Conservation (phyloP, 148 eudicot genomes). For the Diospyros lotus region DNA sequence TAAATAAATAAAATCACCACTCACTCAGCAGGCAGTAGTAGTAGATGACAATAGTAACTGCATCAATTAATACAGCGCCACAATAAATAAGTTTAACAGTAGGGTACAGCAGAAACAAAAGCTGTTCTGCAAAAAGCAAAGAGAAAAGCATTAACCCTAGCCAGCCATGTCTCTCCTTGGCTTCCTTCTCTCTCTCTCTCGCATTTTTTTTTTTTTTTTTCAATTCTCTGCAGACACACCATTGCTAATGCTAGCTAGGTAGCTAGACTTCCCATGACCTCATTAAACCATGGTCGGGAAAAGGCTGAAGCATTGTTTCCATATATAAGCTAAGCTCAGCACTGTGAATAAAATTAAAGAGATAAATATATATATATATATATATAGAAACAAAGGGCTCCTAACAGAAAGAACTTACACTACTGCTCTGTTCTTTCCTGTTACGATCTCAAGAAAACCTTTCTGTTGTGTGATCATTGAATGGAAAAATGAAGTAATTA, state of each 20-base stretch:
- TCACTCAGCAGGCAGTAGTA: background rate
- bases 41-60: slow-evolving; percentile 21
- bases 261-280: slow-evolving; percentile 10
- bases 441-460: slow-evolving; percentile 24
- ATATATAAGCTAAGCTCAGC: slow-evolving; percentile 43
- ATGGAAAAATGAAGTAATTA: no score
- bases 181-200: slow-evolving; percentile 6
- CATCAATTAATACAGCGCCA: slow-evolving; percentile 20
- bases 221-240: no score
- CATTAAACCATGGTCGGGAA: slow-evolving; percentile 21
- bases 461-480: no score
- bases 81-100: slow-evolving; percentile 11
- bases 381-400: background rate
- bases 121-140: slow-evolving; percentile 14
- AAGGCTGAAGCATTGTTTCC: slow-evolving; percentile 28
- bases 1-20: no score
- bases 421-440: background rate
- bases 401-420: slow-evolving; percentile 11
- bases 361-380: no score
- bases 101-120: slow-evolving; percentile 18
- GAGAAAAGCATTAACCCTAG: slow-evolving; percentile 18
- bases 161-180: background rate
- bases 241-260: no score
- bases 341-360: background rate
- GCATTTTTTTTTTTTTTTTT: background rate